Base-by-base conservation (phyloP, 2,329 filamentous ascomycete genomes). In the Nannizziopsis arthrosporioides region DNA sequence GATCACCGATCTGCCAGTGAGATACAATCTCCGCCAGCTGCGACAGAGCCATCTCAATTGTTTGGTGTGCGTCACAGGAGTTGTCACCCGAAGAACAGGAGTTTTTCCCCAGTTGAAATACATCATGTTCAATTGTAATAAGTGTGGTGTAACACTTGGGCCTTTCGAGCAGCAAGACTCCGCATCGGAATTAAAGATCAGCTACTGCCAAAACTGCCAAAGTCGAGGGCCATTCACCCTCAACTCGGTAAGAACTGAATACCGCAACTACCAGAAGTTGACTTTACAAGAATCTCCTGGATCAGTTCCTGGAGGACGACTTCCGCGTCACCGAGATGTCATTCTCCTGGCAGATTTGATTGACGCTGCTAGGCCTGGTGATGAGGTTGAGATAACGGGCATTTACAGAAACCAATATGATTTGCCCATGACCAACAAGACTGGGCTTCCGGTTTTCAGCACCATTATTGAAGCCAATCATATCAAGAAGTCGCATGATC, bases 401-500 rank as follows among this genome's bases (percentile, higher is more conserved):
- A 85, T 94, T 57, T 98, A 98, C 70, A 83, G 88, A 58, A 98
- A 98, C 73, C 96, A 93, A 70, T 98, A 95, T 61, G 90, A 96
- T 63, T 89, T 92, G 2, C 87, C 94, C 58, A 77, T 98, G 47
- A 98, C 98, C 71, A 96, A 95, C 71, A 90, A 92, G 61, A 98
- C 96, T 62, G 92, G 92, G 3, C 96, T 98, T 69, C 92, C 92
- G 0, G 92, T 98, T 32, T 98, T 98, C 66, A 90, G 92, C 3
- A 98, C 92, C 0, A 92, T 98, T 51, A 77, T 98, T 3, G 92
- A 98, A 67, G 93, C 93, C 19, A 98, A 98, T 68, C 89, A 98
- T 57, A 81, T 96, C 4, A 82, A 96, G 67, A 98, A 98, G 67
- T 83, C 90, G 0, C 92, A 98, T 62, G 92, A 98, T 64, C 89